Base-by-base conservation (phyloP, 2,329 filamentous ascomycete species). In the Trichoderma sp. region DNA sequence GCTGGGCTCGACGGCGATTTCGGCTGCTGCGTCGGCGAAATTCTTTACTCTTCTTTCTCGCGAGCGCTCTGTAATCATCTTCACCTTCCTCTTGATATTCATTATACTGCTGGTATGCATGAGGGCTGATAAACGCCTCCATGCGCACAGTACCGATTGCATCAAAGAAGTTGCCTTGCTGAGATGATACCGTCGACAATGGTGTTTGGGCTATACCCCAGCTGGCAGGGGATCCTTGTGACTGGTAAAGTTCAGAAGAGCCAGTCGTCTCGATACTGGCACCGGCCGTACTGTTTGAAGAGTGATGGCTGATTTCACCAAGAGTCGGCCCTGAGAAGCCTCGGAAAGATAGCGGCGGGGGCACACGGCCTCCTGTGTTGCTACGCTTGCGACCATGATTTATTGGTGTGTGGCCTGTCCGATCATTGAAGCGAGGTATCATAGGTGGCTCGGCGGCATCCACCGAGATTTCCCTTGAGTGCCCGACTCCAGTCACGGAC, bases 91-190 rank as follows among this genome's bases (percentile, higher is more conserved):
- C 83, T 0, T 84, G 82, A 55, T 83, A 80, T 13, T 87, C 85
- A 13, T 83, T 82, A 67, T 85, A 82, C 32, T 83, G 82, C 3
- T 82, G 82, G 73, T 85, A 84, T 1, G 87, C 84, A 12, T 91
- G 79, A 0, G 89, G 89, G 76, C 85, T 90, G 75, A 99, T 97
- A 80, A 98, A 99, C 0, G 96, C 96, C 81, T 98, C 95, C 95
- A 99, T 98, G 32, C 96, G 90, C 61, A 98, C 90, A 2, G 95
- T 98, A 1, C 95, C 94, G 71, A 97, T 91, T 1, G 92, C 92
- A 76, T 97, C 94, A 78, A 96, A 96, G 83, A 96, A 95, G 80
- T 90, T 90, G 71, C 83, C 83, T 0, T 84, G 79, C 0, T 84
- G 79, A 11, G 85, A 87, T 1, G 87, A 89, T 3, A 86, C 85